These are phyloP conservation scores for Sporothrix pallida DNA, from an alignment of 2,329 filamentous ascomycete species.

Conservation along the genomic window DNA sequence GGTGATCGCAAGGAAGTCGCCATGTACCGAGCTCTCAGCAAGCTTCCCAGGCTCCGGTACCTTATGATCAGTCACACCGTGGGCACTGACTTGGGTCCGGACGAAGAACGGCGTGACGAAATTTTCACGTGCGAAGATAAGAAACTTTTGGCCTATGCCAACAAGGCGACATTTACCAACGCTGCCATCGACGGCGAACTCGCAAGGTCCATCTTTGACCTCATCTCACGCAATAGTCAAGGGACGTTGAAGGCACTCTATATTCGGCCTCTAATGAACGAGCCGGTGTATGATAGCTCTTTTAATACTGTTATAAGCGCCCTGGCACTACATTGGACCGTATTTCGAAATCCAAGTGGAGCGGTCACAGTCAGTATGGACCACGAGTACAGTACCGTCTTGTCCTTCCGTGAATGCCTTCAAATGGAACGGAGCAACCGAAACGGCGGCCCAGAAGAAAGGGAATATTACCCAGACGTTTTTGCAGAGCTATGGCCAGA, in stretches of 20 bases:
- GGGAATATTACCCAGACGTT: background rate
- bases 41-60: background rate
- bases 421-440: background rate
- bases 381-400: too few species aligned
- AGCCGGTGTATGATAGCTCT: background rate
- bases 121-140: background rate
- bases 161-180: background rate
- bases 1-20: slow-evolving; percentile 3
- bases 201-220: background rate
- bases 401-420: background rate
- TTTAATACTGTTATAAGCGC: background rate
- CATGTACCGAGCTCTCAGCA: slow-evolving; percentile 5
- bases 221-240: background rate
- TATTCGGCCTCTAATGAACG: too few species aligned
- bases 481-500: background rate
- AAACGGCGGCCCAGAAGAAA: background rate
- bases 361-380: too few species aligned
- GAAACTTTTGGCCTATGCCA: too few species aligned
- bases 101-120: background rate
- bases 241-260: background rate
- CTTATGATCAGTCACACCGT: background rate
- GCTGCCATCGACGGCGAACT: background rate
- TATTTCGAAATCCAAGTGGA: too few species aligned
- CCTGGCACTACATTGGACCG: background rate
- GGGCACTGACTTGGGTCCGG: background rate